Evolutionary conservation across 805 yeast genomes (phyloP).

Genomic region (Saturnispora ahearnii): DNA sequence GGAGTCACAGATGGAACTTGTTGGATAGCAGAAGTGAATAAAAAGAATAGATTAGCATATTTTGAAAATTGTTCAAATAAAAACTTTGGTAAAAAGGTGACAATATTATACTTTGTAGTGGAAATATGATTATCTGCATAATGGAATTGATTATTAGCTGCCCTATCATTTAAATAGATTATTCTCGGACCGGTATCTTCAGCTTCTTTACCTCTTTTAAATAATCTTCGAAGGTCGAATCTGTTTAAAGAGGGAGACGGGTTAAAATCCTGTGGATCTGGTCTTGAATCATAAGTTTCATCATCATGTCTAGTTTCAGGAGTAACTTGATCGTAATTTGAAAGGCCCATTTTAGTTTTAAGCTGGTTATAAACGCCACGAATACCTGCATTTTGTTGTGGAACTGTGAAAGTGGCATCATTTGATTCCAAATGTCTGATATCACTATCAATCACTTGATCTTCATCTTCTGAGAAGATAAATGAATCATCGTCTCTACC

Average conservation of each 20-base stretch:
- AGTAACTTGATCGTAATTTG: slow-evolving; percentile 20
- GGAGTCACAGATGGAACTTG: slow-evolving; percentile 97
- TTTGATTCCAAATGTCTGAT: neutral
- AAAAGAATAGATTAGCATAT: slow-evolving; percentile 89
- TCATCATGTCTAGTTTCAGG: slow-evolving; percentile 16
- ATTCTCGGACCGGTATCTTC: slow-evolving; percentile 42
- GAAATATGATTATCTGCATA: slow-evolving; percentile 81
- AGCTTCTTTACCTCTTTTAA: slow-evolving; percentile 14
- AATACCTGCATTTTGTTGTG: slow-evolving; percentile 17
- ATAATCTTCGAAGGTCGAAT: slow-evolving; percentile 25
- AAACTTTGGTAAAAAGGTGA: slow-evolving; percentile 91
- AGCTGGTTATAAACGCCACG: slow-evolving; percentile 25
- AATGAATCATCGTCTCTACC: neutral
- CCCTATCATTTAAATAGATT: slow-evolving; percentile 58
- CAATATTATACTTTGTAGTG: slow-evolving; percentile 89
- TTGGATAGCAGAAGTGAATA: slow-evolving; percentile 87
- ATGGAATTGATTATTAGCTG: slow-evolving; percentile 43
- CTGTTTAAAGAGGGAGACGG: slow-evolving; percentile 15
- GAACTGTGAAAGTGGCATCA: slow-evolving; percentile 7
- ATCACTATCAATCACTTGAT: slow-evolving; percentile 10
- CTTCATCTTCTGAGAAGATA: slow-evolving; percentile 12
- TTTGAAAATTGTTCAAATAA: slow-evolving; percentile 94
- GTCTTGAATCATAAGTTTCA: slow-evolving; percentile 18
- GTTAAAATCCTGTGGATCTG: slow-evolving; percentile 15
- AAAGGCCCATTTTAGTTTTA: slow-evolving; percentile 20